A percentile compares a stretch with the other conserved stretches of the same genome.
These are phyloP conservation scores for Aspergillus puulaauensis DNA, from an alignment of 2,329 filamentous ascomycete genomes.

Conservation along the genomic window DNA sequence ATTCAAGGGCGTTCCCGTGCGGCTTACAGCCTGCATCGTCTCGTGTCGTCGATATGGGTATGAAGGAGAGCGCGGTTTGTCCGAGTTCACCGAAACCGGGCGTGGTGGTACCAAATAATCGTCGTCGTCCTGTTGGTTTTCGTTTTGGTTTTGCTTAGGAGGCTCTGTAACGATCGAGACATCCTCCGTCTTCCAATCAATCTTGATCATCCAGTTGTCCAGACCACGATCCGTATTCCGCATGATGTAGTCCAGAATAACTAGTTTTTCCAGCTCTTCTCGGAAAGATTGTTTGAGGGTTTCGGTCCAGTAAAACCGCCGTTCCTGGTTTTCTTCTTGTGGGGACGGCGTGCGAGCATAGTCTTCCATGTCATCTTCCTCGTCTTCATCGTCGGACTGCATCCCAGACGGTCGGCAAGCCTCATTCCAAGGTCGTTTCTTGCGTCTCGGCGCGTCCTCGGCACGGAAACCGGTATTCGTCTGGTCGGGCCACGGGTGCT, in stretches of 20 bases:
- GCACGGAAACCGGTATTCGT: constrained; percentile 68
- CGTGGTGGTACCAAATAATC: constrained; percentile 55
- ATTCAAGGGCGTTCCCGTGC: constrained; percentile 53
- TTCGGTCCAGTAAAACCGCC: constrained; percentile 80
- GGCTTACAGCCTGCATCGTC: constrained; percentile 74
- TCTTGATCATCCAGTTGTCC: constrained; percentile 99
- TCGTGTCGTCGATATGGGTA: constrained; percentile 76
- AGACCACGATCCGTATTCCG: constrained; percentile 93
- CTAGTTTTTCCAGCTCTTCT: constrained; percentile 93
- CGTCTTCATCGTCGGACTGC: constrained; percentile 61
- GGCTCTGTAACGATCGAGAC: constrained; percentile 87
- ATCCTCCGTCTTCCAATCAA: constrained; percentile 79
- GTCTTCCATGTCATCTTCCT: constrained; percentile 48
- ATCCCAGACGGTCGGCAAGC: constrained; percentile 70
- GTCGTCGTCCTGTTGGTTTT: constrained; percentile 45
- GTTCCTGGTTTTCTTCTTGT: constrained; percentile 46
- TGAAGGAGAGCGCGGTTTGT: constrained; percentile 41
- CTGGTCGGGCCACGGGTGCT: constrained; percentile 97
- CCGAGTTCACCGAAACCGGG: constrained; percentile 58
- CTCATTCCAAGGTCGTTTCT: constrained; percentile 74
- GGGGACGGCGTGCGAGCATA: constrained; percentile 42
- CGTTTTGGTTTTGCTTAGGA: constrained; percentile 60
- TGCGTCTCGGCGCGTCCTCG: constrained; percentile 65
- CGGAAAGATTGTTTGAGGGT: constrained; percentile 84
- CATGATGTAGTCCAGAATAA: constrained; percentile 99